Base-by-base conservation (phyloP, 192 early-diverging fungal species). In the Entophlyctis luteolus region DNA sequence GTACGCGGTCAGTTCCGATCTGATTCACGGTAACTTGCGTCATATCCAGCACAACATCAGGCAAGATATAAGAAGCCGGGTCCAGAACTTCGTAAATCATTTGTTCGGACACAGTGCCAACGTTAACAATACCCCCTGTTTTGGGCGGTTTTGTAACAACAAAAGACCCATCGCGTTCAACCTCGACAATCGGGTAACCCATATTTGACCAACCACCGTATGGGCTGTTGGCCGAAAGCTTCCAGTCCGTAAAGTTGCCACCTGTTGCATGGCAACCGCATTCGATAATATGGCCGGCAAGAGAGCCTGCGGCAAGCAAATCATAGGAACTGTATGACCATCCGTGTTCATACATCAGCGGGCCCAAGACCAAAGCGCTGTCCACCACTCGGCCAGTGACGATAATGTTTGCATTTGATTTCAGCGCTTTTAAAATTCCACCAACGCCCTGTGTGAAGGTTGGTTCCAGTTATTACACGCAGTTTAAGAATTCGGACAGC, bases 221-320 rank as follows among this genome's bases (percentile, higher is more conserved):
- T 1, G 71, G 55, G 10, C 85, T 84, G 48, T 73, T 73, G 34
- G 84, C 80, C 12, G 68, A 75, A 12, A 79, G 62, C 22, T 74
- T 71, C 86, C 86, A 88, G 59, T 88, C 86, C 0, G 86, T 88
- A 67, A 87, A 88, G 63, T 87, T 88, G 5, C 85, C 86, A 37
- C 86, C 85, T 12, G 86, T 88, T 28, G 83, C 77, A 22, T 88
- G 86, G 67, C 84, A 84, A 14, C 86, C 86, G 59, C 86, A 88
- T 71, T 87, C 86, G 39, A 88, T 83, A 52, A 87, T 80, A 42
- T 88, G 86, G 16, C 86, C 86, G 4, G 84, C 86, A 48, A 88
- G 71, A 1, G 86, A 86, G 0, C 81, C 85, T 12, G 76, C 77
- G 5, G 85, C 86, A 52, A 88, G 78, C 23, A 76, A 72, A 66